Conservation (phyloP, 2,329 filamentous ascomycete genomes). For the Akanthomyces lecanii region DNA sequence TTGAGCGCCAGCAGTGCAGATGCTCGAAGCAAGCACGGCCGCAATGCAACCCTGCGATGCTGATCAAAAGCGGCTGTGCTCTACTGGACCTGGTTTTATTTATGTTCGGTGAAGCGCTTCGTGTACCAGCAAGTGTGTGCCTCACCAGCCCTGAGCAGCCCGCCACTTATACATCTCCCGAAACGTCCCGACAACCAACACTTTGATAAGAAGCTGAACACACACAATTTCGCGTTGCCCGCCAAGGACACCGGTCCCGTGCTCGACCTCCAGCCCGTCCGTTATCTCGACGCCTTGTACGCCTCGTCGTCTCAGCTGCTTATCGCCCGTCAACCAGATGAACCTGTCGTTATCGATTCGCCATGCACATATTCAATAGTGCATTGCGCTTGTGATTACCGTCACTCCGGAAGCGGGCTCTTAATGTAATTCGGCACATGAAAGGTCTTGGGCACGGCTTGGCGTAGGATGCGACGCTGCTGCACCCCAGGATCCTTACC, state of each 20-base stretch:
- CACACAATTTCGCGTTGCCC: background rate
- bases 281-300: slow-evolving; percentile 7
- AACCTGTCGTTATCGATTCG: slow-evolving; percentile 3
- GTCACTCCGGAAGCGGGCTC: background rate
- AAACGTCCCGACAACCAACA: slow-evolving; percentile 11
- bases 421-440: background rate
- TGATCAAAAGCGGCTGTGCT: background rate
- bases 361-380: slow-evolving; percentile 3
- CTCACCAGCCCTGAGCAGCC: background rate
- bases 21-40: too few relatives aligned
- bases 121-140: background rate
- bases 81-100: background rate
- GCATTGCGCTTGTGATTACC: background rate
- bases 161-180: background rate
- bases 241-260: background rate
- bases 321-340: background rate
- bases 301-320: slow-evolving; percentile 14
- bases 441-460: background rate
- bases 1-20: background rate
- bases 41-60: background rate
- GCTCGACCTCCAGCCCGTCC: background rate
- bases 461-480: background rate
- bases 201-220: slow-evolving; percentile 4
- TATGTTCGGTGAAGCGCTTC: background rate
- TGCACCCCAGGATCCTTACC: background rate